Evolutionary conservation across 2,329 filamentous ascomycete species (phyloP), one percentile per base, ranked within the genome.

Genomic region (Byssothecium circinans): DNA sequence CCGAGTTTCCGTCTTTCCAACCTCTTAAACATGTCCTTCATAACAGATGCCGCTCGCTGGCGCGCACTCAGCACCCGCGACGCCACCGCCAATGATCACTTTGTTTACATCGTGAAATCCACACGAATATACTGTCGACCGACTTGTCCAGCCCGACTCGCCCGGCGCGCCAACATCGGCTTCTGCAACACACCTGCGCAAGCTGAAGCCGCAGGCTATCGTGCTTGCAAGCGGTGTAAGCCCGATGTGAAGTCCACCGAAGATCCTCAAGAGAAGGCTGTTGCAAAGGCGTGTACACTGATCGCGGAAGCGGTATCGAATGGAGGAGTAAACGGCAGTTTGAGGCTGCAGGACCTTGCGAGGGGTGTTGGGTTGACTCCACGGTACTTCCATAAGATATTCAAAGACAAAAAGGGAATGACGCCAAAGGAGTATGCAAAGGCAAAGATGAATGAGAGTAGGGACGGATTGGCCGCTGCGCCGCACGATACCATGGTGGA

Each of bases 61-160:
- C 62, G 61, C 29, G 78, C 78, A 47, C 67, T 80, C 35, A 66
- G 70, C 38, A 68, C 64, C 45, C 74, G 78, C 40, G 74, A 79
- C 50, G 43, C 72, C 27, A 62, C 67, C 17, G 73, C 74, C 17
- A 72, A 74, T 42, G 65, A 66, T 2, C 58, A 68, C 23, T 83
- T 83, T 64, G 72, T 83, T 52, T 83, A 83, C 68, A 75, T 70
- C 15, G 80, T 83, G n/a, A 72, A 74, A 43, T 79, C 78, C 0
- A 83, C 81, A 2, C 73, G 71, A 36, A 80, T 82, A 41, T 86
- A 82, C 67, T 86, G 83, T 62, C 77, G 82, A 1, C 82, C 83
- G 1, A 81, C 76, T 17, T 86, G 83, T 62, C 78, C 79, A 14
- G 77, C 79, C 3, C 78, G 82, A n/a, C 76, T 88, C 12, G 78